These are phyloP conservation scores for Suillus alpinus DNA, from an alignment of 768 basidiomycete species.

Conservation along the genomic window DNA sequence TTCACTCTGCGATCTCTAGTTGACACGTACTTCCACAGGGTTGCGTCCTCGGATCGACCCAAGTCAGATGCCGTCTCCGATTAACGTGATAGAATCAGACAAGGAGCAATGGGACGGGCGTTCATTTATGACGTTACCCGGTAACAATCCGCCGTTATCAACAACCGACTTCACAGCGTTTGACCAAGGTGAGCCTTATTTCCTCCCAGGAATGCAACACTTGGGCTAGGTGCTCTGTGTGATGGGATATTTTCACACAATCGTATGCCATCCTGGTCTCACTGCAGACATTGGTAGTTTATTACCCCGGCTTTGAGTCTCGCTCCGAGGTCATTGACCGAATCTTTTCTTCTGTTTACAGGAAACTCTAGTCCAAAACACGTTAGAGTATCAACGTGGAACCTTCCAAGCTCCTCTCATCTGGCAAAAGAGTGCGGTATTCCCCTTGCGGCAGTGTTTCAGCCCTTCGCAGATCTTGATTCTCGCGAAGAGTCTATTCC, in stretches of 20 bases:
- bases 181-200: constrained; percentile 68
- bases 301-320: not conserved
- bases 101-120: constrained; percentile 74
- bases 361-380: constrained; percentile 93
- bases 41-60: constrained; percentile 83
- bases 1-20: not conserved
- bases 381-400: constrained; percentile 87
- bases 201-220: not conserved
- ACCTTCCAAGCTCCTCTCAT: constrained; percentile 75
- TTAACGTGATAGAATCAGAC: constrained; percentile 76
- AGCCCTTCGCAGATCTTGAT: constrained; percentile 86
- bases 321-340: not conserved
- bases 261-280: not conserved
- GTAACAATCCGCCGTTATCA: constrained; percentile 71
- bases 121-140: constrained; percentile 61
- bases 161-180: constrained; percentile 86
- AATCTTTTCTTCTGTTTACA: constrained; percentile 18
- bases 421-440: constrained; percentile 80
- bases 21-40: constrained; percentile 40
- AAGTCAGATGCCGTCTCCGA: constrained; percentile 87
- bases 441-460: constrained; percentile 81
- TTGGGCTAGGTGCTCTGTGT: not conserved
- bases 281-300: not conserved
- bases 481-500: constrained; percentile 79
- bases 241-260: not conserved